Conservation (phyloP, 2,329 filamentous ascomycete genomes). For the Dactylellina sp. region DNA sequence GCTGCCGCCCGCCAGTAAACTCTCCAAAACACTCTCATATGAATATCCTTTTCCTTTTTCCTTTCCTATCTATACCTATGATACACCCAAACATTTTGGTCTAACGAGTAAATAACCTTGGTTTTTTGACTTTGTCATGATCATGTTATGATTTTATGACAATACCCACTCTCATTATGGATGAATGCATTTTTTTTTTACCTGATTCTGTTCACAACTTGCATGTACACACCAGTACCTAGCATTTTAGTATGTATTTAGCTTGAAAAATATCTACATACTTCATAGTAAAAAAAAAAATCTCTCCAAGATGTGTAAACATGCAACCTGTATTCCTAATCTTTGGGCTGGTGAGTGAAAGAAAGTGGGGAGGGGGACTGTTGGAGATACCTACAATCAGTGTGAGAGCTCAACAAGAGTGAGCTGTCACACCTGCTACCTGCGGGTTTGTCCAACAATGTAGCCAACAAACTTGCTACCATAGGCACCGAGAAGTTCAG, state of each 20-base stretch:
- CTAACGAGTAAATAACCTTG: constrained; percentile 24
- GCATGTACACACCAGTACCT: constrained; percentile 33
- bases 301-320: not conserved
- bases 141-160: constrained; percentile 43
- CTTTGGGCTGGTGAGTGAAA: too few relatives aligned
- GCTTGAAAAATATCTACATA: constrained; percentile 21
- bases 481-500: not conserved
- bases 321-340: too few relatives aligned
- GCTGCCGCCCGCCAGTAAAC: constrained; percentile 42
- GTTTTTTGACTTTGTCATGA: constrained; percentile 21
- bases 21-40: not conserved
- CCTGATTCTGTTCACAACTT: constrained; percentile 18
- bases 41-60: not conserved
- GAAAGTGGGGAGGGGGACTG: too few relatives aligned
- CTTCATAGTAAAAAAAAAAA: constrained; percentile 1
- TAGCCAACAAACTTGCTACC: too few relatives aligned
- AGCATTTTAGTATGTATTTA: constrained; percentile 41
- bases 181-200: constrained; percentile 28
- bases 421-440: too few relatives aligned
- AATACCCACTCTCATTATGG: constrained; percentile 39
- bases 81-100: constrained; percentile 36
- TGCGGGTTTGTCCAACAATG: too few relatives aligned
- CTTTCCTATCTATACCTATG: constrained; percentile 29
- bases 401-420: too few relatives aligned
- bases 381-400: too few relatives aligned